Evolutionary conservation across 1,139 yeast genomes (phyloP).

Genomic region (Arxiozyma bovina): DNA sequence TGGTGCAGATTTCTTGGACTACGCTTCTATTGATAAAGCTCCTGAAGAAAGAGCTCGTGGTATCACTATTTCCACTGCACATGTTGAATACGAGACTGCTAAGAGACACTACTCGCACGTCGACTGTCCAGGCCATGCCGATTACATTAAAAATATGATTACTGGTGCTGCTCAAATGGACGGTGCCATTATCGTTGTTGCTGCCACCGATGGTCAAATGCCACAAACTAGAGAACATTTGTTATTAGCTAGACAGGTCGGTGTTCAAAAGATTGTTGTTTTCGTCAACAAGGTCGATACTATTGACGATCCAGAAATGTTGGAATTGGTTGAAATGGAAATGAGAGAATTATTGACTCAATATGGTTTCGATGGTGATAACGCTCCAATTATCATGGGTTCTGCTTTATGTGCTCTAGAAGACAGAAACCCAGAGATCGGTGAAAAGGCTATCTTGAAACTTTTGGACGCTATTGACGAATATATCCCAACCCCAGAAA

Average conservation of each 20-base stretch:
- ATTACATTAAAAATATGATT: slow-evolving; percentile 97
- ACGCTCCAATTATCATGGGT: slow-evolving; percentile 97
- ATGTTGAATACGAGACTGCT: slow-evolving; percentile 88
- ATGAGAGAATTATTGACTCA: slow-evolving; percentile 90
- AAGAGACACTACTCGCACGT: slow-evolving; percentile 95
- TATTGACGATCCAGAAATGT: slow-evolving; percentile 97
- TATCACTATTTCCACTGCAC: slow-evolving; percentile 96
- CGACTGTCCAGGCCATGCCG: slow-evolving; percentile 98
- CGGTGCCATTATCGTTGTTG: slow-evolving; percentile 98
- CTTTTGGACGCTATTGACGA: slow-evolving; percentile 89
- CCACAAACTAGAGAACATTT: slow-evolving; percentile 99
- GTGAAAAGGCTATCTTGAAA: slow-evolving; percentile 73
- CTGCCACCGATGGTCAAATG: slow-evolving; percentile 99
- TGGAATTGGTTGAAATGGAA: slow-evolving; percentile 99
- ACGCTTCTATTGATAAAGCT: slow-evolving; percentile 90
- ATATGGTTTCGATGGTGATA: slow-evolving; percentile 97
- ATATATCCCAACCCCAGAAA: slow-evolving; percentile 88
- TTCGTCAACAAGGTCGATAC: slow-evolving; percentile 97
- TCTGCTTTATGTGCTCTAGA: slow-evolving; percentile 96
- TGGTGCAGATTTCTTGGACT: slow-evolving; percentile 90
- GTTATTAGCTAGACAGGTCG: slow-evolving; percentile 97
- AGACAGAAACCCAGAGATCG: slow-evolving; percentile 82
- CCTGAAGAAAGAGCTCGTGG: slow-evolving; percentile 99
- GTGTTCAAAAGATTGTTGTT: slow-evolving; percentile 95
- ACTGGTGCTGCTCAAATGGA: slow-evolving; percentile 99